Base-by-base conservation (phyloP, 202 grass and related monocot species). In the Setaria viridis region DNA sequence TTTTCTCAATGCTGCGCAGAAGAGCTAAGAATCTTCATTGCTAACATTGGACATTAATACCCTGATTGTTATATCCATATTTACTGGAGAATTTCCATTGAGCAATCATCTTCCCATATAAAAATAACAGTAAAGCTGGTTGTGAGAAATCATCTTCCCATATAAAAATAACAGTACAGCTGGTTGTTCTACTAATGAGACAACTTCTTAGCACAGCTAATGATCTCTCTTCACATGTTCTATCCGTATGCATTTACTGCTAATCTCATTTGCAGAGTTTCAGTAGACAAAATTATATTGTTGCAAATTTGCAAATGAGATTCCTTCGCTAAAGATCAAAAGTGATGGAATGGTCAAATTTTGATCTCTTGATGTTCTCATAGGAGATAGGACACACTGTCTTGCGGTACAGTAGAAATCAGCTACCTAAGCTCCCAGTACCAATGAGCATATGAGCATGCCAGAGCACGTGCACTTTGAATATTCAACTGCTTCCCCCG, bases 171-270 rank as follows among this genome's bases (percentile, higher is more conserved):
- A n/a, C 53, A 59, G 21, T 59, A 60, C 69, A 55, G 13, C 6
- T 68, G 46, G 47, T 33, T 0, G 16, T 56, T 45, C 62, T 13
- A 74, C 15, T 50, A 39, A 74, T 57, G 42, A 35, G 47, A 48
- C 25, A 70, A 77, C 63, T 87, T 67, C 14, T 62, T 42, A 13
- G 7, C 73, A 76, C 49, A 68, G 29, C 25, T 65, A 64, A 37
- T 6, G 65, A 78, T 50, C 57, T 67, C 78, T 48, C 56, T 67
- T 79, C 29, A 79, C 20, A 79, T 3, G 11, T 7, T 58, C 13
- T 57, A 80, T 72, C 47, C 55, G 47, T 47, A 55, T n/a, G 33
- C 34, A 65, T 41, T 16, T 58, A 81, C 6, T 19, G 8, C 6
- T 20, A 35, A 72, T 78, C 5, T 56, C 17, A 82, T 16, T 77